These are phyloP conservation scores for Agaricus bisporus DNA, from an alignment of 768 basidiomycete genomes.

Conservation along the genomic window DNA sequence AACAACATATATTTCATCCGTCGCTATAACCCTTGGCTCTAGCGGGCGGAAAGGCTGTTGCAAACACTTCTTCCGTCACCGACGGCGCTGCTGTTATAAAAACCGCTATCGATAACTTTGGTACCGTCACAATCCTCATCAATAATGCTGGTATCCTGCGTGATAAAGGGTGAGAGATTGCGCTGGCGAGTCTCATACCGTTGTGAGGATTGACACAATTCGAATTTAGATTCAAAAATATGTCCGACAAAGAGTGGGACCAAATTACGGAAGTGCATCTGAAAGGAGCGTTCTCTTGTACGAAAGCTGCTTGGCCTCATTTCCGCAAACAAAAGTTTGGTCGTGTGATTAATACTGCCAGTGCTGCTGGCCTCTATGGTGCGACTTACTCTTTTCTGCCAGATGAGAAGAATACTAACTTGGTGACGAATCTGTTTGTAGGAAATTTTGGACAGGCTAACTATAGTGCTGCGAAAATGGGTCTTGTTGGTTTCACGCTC, in stretches of 20 bases:
- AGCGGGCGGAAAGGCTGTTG: slow-evolving; percentile 89
- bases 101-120: slow-evolving; percentile 81
- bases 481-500: slow-evolving; percentile 85
- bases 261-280: slow-evolving; percentile 84
- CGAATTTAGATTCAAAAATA: slow-evolving; percentile 83
- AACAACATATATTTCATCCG: neutral
- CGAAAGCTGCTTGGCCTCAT: slow-evolving; percentile 93
- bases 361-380: slow-evolving; percentile 93
- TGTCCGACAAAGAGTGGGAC: slow-evolving; percentile 94
- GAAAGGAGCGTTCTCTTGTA: slow-evolving; percentile 89
- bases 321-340: slow-evolving; percentile 96
- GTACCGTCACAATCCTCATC: slow-evolving; percentile 78
- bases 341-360: slow-evolving; percentile 89
- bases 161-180: slow-evolving; percentile 57
- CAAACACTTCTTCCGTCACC: slow-evolving; percentile 79
- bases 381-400: slow-evolving; percentile 14
- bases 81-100: slow-evolving; percentile 86
- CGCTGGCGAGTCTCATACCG: neutral
- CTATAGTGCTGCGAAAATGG: slow-evolving; percentile 98
- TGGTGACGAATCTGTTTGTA: slow-evolving; percentile 18
- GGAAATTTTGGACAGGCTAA: slow-evolving; percentile 97
- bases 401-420: neutral
- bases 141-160: slow-evolving; percentile 94
- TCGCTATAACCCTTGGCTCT: slow-evolving; percentile 1
- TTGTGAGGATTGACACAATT: neutral